Conservation (phyloP, 345 rosid genomes). For the Citropsis articulata region DNA sequence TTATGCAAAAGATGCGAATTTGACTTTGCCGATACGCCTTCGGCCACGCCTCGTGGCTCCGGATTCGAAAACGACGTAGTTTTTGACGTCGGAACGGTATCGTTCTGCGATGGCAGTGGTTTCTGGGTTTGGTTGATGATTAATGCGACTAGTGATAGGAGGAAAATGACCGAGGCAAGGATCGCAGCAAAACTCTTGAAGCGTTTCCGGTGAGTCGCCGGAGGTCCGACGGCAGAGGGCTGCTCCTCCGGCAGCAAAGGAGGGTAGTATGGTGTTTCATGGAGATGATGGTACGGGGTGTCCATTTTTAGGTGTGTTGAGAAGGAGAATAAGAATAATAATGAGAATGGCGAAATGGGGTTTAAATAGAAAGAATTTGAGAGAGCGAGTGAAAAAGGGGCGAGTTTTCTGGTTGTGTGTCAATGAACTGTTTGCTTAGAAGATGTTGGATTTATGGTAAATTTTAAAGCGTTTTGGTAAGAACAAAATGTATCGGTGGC, state of each 20-base stretch:
- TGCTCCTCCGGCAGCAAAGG: constrained; percentile 35
- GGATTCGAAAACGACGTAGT: constrained; percentile 1
- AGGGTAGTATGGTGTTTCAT: constrained; percentile 19
- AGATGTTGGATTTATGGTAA: background rate
- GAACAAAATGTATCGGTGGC: constrained; percentile 3
- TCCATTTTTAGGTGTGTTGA: constrained; percentile 18
- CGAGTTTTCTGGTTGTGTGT: background rate
- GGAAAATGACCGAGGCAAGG: constrained; percentile 33
- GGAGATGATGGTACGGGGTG: constrained; percentile 8
- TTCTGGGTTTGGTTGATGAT: constrained; percentile 39
- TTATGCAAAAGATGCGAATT: constrained; percentile 29
- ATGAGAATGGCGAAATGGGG: background rate
- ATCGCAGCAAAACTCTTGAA: constrained; percentile 29
- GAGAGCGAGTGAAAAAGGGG: background rate
- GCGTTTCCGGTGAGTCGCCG: constrained; percentile 22
- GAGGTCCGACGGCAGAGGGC: constrained; percentile 10
- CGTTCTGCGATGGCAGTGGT: background rate
- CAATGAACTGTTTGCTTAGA: background rate
- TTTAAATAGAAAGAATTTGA: background rate
- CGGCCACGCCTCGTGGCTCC: constrained; percentile 44
- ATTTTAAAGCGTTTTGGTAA: background rate
- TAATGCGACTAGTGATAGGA: constrained; percentile 38
- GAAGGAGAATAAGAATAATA: background rate
- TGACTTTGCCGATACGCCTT: constrained; percentile 75
- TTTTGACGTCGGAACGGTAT: background rate